Evolutionary conservation across 495 filamentous ascomycete species (phyloP).

Genomic region (Aspergillus bridgeri): DNA sequence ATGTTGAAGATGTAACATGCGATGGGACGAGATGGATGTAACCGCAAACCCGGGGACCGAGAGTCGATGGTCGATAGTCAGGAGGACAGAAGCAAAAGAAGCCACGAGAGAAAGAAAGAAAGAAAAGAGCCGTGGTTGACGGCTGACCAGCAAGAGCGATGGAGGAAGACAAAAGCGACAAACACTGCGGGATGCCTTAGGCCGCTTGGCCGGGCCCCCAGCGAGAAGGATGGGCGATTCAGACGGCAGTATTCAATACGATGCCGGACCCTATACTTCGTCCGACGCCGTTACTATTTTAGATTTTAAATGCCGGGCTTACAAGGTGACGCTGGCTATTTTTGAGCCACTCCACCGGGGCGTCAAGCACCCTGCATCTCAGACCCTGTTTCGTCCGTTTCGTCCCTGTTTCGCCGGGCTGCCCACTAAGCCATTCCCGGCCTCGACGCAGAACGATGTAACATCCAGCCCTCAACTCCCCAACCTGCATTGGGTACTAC

Average conservation of each 20-base stretch:
- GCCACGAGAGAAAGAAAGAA: neutral
- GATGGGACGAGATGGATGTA: neutral
- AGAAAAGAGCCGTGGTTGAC: neutral
- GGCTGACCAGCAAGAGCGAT: neutral
- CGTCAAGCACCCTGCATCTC: neutral
- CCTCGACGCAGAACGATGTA: neutral
- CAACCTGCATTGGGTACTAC: neutral
- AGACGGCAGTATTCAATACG: too few relatives aligned
- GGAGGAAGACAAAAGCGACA: neutral
- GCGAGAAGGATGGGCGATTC: too few relatives aligned
- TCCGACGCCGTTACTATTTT: neutral
- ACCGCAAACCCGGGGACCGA: neutral
- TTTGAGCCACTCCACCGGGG: neutral
- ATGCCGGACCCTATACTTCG: too few relatives aligned
- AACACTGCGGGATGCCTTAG: neutral
- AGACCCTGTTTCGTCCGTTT: too few relatives aligned
- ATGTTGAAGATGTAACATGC: conserved; percentile 10
- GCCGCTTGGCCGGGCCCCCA: neutral
- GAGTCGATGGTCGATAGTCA: neutral
- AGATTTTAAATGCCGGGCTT: neutral
- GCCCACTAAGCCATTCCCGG: neutral
- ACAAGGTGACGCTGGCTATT: neutral
- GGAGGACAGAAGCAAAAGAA: neutral
- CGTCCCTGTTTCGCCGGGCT: neutral
- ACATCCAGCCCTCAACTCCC: neutral